phyloP scores from a whole-genome alignment of 2,329 filamentous ascomycete genomes.

The Epichloe elymi region DNA sequence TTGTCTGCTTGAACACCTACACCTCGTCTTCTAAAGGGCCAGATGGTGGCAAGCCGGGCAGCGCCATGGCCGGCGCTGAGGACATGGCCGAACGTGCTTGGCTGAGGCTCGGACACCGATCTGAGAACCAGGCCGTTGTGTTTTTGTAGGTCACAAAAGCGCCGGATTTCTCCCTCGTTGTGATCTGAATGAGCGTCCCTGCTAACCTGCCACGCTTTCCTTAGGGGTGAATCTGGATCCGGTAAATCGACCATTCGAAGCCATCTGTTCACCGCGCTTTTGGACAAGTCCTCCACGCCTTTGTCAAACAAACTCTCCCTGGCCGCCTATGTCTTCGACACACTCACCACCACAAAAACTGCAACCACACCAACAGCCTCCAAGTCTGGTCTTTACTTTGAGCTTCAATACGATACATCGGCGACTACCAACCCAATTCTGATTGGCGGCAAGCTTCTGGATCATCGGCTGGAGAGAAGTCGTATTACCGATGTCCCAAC shows the following conservation, averaged over 20 bases:
- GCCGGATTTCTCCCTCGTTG: not conserved
- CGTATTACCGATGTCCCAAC: slow-evolving; percentile 85
- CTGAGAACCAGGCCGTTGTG: slow-evolving; percentile 84
- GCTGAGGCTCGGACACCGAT: slow-evolving; percentile 70
- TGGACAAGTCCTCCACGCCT: slow-evolving; percentile 84
- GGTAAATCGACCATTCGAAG: slow-evolving; percentile 92
- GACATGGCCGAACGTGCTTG: slow-evolving; percentile 81
- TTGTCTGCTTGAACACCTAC: slow-evolving; percentile 91
- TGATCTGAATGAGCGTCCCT: not conserved
- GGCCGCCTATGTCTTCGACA: slow-evolving; percentile 90
- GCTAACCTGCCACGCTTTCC: slow-evolving; percentile 7
- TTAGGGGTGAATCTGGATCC: slow-evolving; percentile 84
- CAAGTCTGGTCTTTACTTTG: slow-evolving; percentile 88
- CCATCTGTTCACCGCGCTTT: slow-evolving; percentile 72
- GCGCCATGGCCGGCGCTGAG: slow-evolving; percentile 83
- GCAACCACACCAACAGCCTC: slow-evolving; percentile 90
- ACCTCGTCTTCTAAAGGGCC: slow-evolving; percentile 76
- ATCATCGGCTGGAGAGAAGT: slow-evolving; percentile 85
- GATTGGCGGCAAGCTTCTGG: slow-evolving; percentile 86
- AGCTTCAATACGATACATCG: slow-evolving; percentile 90
- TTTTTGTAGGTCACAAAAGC: slow-evolving; percentile 61
- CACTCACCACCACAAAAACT: slow-evolving; percentile 92
- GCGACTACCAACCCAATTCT: slow-evolving; percentile 73
- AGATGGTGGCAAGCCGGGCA: slow-evolving; percentile 84
- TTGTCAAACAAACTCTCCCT: slow-evolving; percentile 87